Conservation (phyloP, 2,329 filamentous ascomycete species). For the Talaromyces sp. region DNA sequence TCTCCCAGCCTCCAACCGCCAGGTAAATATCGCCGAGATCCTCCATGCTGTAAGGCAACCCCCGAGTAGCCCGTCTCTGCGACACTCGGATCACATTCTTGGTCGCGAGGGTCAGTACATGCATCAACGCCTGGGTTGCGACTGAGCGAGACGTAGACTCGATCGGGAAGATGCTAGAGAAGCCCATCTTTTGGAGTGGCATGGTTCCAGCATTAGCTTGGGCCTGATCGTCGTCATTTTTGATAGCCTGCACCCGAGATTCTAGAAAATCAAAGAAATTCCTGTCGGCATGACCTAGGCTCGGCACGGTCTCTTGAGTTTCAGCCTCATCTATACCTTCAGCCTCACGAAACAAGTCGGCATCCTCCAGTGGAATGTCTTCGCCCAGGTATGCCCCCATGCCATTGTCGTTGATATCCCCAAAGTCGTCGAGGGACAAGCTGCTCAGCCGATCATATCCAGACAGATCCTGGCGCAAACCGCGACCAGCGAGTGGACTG, state of each 20-base stretch:
- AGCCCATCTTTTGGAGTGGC: conserved; percentile 47
- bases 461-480: conserved; percentile 27
- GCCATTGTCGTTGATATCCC: conserved; percentile 21
- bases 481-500: conserved; percentile 57
- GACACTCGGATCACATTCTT: conserved; percentile 54
- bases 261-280: conserved; percentile 62
- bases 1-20: conserved; percentile 17
- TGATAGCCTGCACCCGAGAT: conserved; percentile 38
- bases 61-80: conserved; percentile 49
- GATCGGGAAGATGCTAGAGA: conserved; percentile 65
- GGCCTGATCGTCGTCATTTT: conserved; percentile 15
- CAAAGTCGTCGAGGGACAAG: conserved; percentile 18
- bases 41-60: conserved; percentile 20
- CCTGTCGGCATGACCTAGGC: conserved; percentile 54
- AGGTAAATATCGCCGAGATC: conserved; percentile 26
- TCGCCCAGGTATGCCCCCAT: conserved; percentile 13
- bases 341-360: not conserved
- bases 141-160: conserved; percentile 52
- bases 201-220: conserved; percentile 9
- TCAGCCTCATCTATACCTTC: not conserved
- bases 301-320: conserved; percentile 32
- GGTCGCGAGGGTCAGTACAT: conserved; percentile 66
- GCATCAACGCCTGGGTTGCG: conserved; percentile 71
- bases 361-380: not conserved
- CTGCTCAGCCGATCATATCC: conserved; percentile 21